Conservation (phyloP, 805 yeast genomes). For the Barnettozyma populi region DNA sequence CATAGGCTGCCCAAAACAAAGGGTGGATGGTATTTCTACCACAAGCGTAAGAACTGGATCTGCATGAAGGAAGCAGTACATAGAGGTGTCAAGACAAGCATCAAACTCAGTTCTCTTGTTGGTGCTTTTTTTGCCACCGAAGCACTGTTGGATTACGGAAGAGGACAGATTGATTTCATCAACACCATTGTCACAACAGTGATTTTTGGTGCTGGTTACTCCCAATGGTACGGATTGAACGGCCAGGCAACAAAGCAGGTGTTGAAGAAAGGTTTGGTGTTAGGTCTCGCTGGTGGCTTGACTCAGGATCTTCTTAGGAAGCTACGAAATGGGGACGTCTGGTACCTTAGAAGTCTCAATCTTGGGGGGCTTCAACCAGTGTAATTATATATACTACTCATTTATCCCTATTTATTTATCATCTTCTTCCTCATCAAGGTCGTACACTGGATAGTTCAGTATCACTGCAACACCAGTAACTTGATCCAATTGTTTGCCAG, state of each 20-base stretch:
- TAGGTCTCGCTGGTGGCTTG: constrained; percentile 60
- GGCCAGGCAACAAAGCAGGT: constrained; percentile 37
- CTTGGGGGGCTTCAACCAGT: background rate
- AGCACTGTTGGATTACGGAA: constrained; percentile 47
- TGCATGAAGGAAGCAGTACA: constrained; percentile 52
- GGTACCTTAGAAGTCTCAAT: constrained; percentile 39
- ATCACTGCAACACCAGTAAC: constrained; percentile 90
- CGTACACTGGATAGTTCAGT: constrained; percentile 76
- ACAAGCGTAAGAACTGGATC: constrained; percentile 75
- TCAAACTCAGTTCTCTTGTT: constrained; percentile 39
- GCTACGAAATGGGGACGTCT: constrained; percentile 54
- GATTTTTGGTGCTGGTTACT: constrained; percentile 46
- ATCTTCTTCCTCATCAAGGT: constrained; percentile 58
- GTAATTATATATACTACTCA: background rate
- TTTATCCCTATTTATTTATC: constrained; percentile 27
- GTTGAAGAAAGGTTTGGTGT: constrained; percentile 44
- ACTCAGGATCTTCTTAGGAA: constrained; percentile 60
- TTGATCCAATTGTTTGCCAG: constrained; percentile 85
- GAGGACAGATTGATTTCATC: constrained; percentile 52
- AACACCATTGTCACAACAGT: constrained; percentile 59
- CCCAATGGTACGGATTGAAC: constrained; percentile 36
- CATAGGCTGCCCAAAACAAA: constrained; percentile 72
- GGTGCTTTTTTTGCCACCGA: constrained; percentile 55
- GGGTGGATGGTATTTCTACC: constrained; percentile 87
- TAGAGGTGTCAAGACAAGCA: constrained; percentile 39